Conservation (phyloP, 148 eudicot species). For the Euryodendron excelsum region DNA sequence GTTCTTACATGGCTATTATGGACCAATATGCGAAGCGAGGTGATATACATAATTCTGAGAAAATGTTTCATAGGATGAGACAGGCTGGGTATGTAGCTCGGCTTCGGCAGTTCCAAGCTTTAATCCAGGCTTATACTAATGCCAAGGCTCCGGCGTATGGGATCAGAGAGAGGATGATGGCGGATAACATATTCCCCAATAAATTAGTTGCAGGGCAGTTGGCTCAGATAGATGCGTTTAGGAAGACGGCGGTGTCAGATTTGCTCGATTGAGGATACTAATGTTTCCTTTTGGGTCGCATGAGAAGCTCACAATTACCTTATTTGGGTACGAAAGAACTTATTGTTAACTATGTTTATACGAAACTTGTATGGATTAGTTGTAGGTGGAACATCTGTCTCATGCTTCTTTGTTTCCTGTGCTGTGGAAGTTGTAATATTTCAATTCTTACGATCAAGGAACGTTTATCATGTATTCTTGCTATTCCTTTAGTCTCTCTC, state of each 20-base stretch:
- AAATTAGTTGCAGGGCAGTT: constrained; percentile 36
- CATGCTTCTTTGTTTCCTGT: not conserved
- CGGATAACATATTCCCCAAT: constrained; percentile 69
- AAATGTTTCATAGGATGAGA: constrained; percentile 69
- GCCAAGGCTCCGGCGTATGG: constrained; percentile 82
- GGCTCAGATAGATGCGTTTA: constrained; percentile 59
- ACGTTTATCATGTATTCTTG: too few relatives aligned
- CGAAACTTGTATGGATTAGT: not conserved
- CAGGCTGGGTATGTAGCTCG: constrained; percentile 62
- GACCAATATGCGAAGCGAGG: constrained; percentile 72
- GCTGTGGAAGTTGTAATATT: not conserved
- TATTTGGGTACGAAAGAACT: not conserved
- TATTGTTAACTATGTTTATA: not conserved
- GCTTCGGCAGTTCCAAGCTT: constrained; percentile 41
- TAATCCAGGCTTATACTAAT: constrained; percentile 46
- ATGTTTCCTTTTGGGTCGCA: not conserved
- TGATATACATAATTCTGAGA: constrained; percentile 78
- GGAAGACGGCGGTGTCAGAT: constrained; percentile 53
- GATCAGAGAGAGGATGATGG: constrained; percentile 78
- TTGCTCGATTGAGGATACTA: constrained; percentile 56
- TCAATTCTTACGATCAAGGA: not conserved
- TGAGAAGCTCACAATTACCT: not conserved
- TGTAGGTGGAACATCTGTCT: not conserved
- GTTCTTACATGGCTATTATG: constrained; percentile 53
- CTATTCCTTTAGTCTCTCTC: too few relatives aligned